phyloP scores from a whole-genome alignment of 805 yeast species.

The Zygosaccharomyces siamensis region DNA sequence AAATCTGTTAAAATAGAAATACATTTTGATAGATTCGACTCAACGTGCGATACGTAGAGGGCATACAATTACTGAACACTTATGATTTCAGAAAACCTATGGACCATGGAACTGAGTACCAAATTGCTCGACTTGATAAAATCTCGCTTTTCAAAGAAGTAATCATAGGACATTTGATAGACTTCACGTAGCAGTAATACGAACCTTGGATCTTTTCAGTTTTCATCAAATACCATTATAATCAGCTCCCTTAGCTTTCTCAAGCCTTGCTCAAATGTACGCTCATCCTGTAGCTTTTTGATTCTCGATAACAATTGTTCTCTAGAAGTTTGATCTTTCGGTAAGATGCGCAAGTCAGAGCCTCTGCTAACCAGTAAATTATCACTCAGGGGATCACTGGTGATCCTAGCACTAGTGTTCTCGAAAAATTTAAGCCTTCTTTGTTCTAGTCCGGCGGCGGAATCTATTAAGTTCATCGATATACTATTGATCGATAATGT shows the following conservation, averaged over 20 bases:
- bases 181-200: conserved; percentile 15
- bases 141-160: conserved; percentile 12
- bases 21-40: conserved; percentile 15
- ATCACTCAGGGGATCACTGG: conserved; percentile 26
- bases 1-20: conserved; percentile 4
- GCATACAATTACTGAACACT: conserved; percentile 6
- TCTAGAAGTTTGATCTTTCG: conserved; percentile 41
- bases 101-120: conserved; percentile 16
- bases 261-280: conserved; percentile 33
- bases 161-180: conserved; percentile 18
- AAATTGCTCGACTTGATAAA: conserved; percentile 14
- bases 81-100: conserved; percentile 6
- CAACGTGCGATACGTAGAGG: conserved; percentile 20
- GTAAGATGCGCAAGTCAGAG: conserved; percentile 33
- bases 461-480: conserved; percentile 6
- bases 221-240: conserved; percentile 16
- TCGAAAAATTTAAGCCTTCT: conserved; percentile 36
- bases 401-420: conserved; percentile 20
- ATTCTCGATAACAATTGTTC: conserved; percentile 39
- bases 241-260: conserved; percentile 27
- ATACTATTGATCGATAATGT: background rate
- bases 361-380: conserved; percentile 58
- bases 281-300: conserved; percentile 21
- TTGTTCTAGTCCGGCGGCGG: conserved; percentile 17
- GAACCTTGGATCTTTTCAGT: conserved; percentile 14